These are phyloP conservation scores for Rhizoclosmatium globosum DNA, from an alignment of 192 early-diverging fungal genomes.

Conservation along the genomic window DNA sequence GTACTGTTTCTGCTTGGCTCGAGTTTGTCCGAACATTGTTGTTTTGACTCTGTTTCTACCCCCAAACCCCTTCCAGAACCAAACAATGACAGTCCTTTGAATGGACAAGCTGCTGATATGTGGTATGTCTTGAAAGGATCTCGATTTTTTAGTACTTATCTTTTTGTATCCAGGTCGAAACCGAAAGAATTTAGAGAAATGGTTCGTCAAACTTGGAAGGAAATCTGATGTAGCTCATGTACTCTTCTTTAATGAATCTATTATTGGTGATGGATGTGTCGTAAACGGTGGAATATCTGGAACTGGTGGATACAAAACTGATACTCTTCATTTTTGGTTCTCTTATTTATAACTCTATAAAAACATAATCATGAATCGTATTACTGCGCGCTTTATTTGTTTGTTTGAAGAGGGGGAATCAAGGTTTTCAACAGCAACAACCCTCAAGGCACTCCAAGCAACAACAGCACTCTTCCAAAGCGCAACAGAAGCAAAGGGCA, in stretches of 20 bases:
- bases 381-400: background rate
- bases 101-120: conserved; percentile 55
- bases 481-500: conserved; percentile 22
- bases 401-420: too few species aligned
- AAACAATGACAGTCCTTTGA: conserved; percentile 64
- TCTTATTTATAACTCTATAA: background rate
- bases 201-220: conserved; percentile 33
- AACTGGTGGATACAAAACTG: too few species aligned
- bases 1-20: conserved; percentile 25
- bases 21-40: background rate
- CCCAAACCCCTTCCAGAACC: conserved; percentile 48
- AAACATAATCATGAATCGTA: background rate
- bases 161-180: background rate
- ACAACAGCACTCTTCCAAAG: conserved; percentile 10
- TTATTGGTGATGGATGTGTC: background rate
- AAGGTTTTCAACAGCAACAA: conserved; percentile 8
- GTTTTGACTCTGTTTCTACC: background rate
- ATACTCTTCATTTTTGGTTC: too few species aligned
- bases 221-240: background rate
- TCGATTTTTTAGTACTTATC: background rate
- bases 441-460: conserved; percentile 19
- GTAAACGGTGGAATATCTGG: too few species aligned
- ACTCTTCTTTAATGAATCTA: background rate
- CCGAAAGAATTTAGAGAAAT: conserved; percentile 36
- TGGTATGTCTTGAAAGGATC: conserved; percentile 37